Evolutionary conservation across 2,329 filamentous ascomycete species (phyloP).

Genomic region (Ophiostoma pallidulum): DNA sequence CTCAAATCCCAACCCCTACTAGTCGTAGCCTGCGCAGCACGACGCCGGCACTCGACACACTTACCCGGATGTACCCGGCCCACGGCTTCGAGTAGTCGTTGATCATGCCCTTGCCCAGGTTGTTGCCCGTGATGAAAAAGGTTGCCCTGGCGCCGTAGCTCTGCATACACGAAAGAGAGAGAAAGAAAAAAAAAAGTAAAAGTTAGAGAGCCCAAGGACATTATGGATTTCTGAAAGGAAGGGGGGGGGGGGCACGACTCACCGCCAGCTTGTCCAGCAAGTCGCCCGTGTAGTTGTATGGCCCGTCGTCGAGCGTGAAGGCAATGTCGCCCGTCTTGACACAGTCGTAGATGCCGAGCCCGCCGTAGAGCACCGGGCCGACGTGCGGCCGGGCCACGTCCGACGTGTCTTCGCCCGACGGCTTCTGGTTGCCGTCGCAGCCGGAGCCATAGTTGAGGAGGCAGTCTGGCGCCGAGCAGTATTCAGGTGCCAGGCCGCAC

Average conservation of each 20-base stretch:
- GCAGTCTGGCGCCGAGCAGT: constrained; percentile 54
- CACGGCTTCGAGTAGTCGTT: constrained; percentile 39
- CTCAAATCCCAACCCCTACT: no score
- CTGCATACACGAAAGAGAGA: no score
- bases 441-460: constrained; percentile 50
- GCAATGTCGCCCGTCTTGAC: constrained; percentile 51
- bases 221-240: not conserved
- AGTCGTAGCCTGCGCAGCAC: no score
- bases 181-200: no score
- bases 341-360: constrained; percentile 46
- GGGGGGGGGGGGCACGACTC: not conserved
- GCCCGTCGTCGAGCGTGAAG: constrained; percentile 59
- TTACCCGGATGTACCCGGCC: constrained; percentile 34
- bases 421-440: constrained; percentile 49
- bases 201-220: not conserved
- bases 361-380: constrained; percentile 47
- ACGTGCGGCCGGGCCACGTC: constrained; percentile 41
- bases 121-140: constrained; percentile 56
- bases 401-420: constrained; percentile 46
- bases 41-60: no score
- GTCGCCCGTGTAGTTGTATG: constrained; percentile 49
- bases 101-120: constrained; percentile 46
- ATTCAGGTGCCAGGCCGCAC: constrained; percentile 44
- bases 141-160: constrained; percentile 54
- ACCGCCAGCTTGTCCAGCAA: constrained; percentile 50